phyloP scores from a whole-genome alignment of 345 rosid species.

The Aethionema arabicum region DNA sequence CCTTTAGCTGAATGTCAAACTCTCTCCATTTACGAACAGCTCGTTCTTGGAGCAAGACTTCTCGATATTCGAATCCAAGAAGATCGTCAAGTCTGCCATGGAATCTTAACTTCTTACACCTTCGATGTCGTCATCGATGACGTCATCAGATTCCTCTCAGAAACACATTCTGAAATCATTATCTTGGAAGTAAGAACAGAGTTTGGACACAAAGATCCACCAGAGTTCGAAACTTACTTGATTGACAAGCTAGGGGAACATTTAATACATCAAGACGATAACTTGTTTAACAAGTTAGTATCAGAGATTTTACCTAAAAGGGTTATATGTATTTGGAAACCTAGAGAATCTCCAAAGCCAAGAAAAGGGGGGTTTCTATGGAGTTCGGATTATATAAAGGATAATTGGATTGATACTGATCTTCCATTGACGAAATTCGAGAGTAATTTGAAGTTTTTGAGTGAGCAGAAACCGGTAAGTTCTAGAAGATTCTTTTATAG shows the following conservation, averaged over 20 bases:
- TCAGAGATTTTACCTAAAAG: constrained; percentile 69
- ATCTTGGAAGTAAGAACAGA: constrained; percentile 81
- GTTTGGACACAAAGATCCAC: constrained; percentile 72
- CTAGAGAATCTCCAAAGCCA: constrained; percentile 59
- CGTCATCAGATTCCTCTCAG: constrained; percentile 63
- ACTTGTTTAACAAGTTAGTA: constrained; percentile 54
- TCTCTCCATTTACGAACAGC: constrained; percentile 63
- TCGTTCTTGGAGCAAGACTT: constrained; percentile 62
- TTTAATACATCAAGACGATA: constrained; percentile 62
- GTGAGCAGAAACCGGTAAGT: constrained; percentile 50
- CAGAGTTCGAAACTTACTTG: constrained; percentile 67
- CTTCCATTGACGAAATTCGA: constrained; percentile 76
- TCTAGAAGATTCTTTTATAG: constrained; percentile 65
- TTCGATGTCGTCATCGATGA: constrained; percentile 63
- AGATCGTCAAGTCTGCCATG: constrained; percentile 71
- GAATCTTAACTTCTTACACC: constrained; percentile 55
- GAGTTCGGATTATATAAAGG: constrained; percentile 66
- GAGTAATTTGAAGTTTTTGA: constrained; percentile 59
- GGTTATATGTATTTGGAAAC: constrained; percentile 83
- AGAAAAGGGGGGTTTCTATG: constrained; percentile 58
- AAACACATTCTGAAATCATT: constrained; percentile 68
- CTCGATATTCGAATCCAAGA: constrained; percentile 73
- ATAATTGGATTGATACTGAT: constrained; percentile 80
- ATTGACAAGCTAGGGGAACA: constrained; percentile 54
- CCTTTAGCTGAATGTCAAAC: constrained; percentile 86